Base-by-base conservation (phyloP, 2,329 filamentous ascomycete species). In the Tolypocladium capitatum region DNA sequence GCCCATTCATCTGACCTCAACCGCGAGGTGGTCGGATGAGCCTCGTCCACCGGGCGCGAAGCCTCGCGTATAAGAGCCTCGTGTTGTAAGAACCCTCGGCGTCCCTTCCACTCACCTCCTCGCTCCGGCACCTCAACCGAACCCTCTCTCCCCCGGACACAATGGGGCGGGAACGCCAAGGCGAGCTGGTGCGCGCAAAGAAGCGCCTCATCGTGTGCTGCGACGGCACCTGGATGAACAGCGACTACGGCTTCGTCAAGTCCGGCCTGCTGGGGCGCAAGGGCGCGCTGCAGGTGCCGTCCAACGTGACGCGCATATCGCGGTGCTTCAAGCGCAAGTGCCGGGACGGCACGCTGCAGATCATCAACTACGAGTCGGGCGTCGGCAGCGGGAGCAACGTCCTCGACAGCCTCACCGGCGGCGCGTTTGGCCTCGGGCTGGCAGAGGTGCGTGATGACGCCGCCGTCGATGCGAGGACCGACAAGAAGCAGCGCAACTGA, bases 341-440 rank as follows among this genome's bases (percentile, higher is more conserved):
- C 55, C 63, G 58, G 32, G 74, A 79, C 56, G 73, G 72, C 31
- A 71, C 64, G 18, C 66, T 76, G 38, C 78, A 81, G 58, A 71
- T 81, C 52, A 73, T 81, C 48, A 75, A 72, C 55, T 82, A 82
- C 56, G 75, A 80, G 56, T 74, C 75, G 9, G 78, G 78, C 20
- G 75, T 81, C 28, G 78, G 78, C 16, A 76, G 75, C 3, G 71
- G 71, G 1, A 69, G 69, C 52, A 70, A 68, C 41, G 52, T 67
- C 30, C 47, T 76, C n/a, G 73, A 77, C 48, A 65, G 66, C 41
- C 51, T 80, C 16, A 69, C 71, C 0, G 75, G 76, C 6, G 76
- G 76, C 40, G 71, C 74, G 2, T 76, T 79, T 54, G 75, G 76
- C 2, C 60, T 68, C 16, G 75, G 76, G 1, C 70, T 80, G 38